Base-by-base conservation (phyloP, 805 yeast genomes). In the Zygoascus biomembranicola region DNA sequence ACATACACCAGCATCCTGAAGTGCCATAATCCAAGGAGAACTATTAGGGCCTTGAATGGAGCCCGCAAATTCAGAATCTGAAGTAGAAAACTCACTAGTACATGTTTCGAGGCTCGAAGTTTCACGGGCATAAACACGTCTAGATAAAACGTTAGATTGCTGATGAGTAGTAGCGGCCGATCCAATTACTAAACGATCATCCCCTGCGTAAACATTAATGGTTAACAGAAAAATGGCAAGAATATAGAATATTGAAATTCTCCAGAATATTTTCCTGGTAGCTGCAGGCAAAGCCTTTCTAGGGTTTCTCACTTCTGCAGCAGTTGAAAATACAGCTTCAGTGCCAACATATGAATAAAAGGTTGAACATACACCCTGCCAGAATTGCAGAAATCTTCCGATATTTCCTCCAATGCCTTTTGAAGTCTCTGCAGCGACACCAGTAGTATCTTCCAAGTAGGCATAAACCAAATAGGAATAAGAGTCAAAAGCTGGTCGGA, bases 221-320 rank as follows among this genome's bases (percentile, higher is more conserved):
- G 92, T 84, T 32, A 86, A 84, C 13, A 84, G 72, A 62, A 87
- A 82, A 19, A 84, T 76, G 2, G 88, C 79, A 18, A 87, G 64
- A 47, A 86, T 66, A 66, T 87, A 87, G 58, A 86, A 77, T 0
- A 84, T 65, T 5, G 84, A 61, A 39, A 87, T 78, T 61, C 90
- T 73, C 76, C 86, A 84, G 64, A 86, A 85, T 2, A 86, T 87
- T 60, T 85, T 74, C 59, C 76, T 81, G 2, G 90, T 85, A 1
- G 94, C 92, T 10, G 82, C 76, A 0, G 95, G 95, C 16, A 87
- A 73, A 0, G 92, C 82, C 56, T 76, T 80, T 58, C 94, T 73
- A 5, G 96, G 95, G 59, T 85, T 83, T 56, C 83, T 74, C n/a
- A 90, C 86, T 66, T 87, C 96, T 66, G 90, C 87, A 6, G 92